Evolutionary conservation across 441 rosid species (phyloP), one percentile per base, ranked within the genome.

Genomic region (Syzygium syzygioides): DNA sequence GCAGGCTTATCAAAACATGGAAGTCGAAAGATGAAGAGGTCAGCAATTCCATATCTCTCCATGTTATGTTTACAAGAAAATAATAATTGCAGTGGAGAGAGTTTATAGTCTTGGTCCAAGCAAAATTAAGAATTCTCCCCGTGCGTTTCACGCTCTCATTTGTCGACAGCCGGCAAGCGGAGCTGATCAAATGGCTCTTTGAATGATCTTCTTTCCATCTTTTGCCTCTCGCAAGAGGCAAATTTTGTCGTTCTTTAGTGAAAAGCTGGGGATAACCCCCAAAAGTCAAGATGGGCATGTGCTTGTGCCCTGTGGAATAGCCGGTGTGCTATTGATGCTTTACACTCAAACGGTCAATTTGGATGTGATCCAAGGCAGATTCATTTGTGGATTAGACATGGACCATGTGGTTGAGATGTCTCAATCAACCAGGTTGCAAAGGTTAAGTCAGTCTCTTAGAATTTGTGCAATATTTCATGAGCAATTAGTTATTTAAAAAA

Each of bases 381-480:
- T 64, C 0, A 14, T 64, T 64, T 34, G 20, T 30, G 76, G 76
- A 64, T 64, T 64, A 30, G 41, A 64, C 9, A 17, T 17, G 76
- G 76, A 64, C 76, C 23, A 5, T 64, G 76, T 30, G 23, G 19
- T 30, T 30, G 37, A 30, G 15, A 30, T 37, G 7, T 64, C 23
- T 5, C 76, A 64, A 64, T 64, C 23, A 20, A 64, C 37, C 32
- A 20, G 30, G 30, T 30, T 64, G 20, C 37, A 30, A 64, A 64
- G 0, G 1, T 62, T 34, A 62, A 62, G 0, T 62, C 20, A n/a
- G 0, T n/a, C 34, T 9, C n/a, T n/a, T 14, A 2, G 5, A n/a
- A 14, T 64, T n/a, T 64, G 18, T 14, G 37, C 37, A 64, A n/a
- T n/a, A 64, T 6, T 41, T 41, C 45, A 41, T 5, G 45, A 41